Evolutionary conservation across 2,329 filamentous ascomycete genomes (phyloP), one percentile per base, ranked within the genome.

Genomic region (Aspergillus ochraceus): DNA sequence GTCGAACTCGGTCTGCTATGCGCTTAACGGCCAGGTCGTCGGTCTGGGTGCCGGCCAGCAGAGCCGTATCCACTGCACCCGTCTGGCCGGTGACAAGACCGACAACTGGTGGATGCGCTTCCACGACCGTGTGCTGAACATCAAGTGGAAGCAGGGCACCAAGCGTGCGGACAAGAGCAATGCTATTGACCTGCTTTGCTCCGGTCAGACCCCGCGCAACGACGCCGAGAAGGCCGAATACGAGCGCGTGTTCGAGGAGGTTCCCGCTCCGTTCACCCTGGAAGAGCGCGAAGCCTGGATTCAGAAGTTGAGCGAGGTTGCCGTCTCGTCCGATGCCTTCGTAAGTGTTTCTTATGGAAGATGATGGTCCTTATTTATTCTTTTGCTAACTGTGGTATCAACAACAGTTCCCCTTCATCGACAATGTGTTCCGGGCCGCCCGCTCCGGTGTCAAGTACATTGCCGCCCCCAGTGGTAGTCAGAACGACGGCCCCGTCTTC

Each of bases 31-130:
- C 52, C 95, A 98, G 79, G 86, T 98, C 70, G 85, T 99, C 69
- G 95, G 95, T 66, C 88, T 99, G 58, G 95, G 95, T 66, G 95
- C 95, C 57, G 95, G 95, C 61, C 95, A 99, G 79, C 95, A 99
- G 81, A 96, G 91, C 63, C 90, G 95, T 68, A 99, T 99, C 70
- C 95, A 99, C 85, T 99, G 95, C 86, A 99, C 95, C 47, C 90
- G 95, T 66, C 87, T 99, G 54, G 95, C 95, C 11, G 95, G 95
- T 61, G 94, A 98, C 83, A 99, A 99, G 84, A 92, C 93, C 52
- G 95, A 99, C 79, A 97, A 96, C 84, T 98, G 94, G 94, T 99
- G 94, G 95, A 90, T 99, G 84, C 90, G 95, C 71, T 98, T 98
- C 87, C 91, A 97, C 82, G 89, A 91, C 68, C 89, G 91, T 55